phyloP scores from a whole-genome alignment of 352 stramenopile genomes.

The Pythium oligandrum region DNA sequence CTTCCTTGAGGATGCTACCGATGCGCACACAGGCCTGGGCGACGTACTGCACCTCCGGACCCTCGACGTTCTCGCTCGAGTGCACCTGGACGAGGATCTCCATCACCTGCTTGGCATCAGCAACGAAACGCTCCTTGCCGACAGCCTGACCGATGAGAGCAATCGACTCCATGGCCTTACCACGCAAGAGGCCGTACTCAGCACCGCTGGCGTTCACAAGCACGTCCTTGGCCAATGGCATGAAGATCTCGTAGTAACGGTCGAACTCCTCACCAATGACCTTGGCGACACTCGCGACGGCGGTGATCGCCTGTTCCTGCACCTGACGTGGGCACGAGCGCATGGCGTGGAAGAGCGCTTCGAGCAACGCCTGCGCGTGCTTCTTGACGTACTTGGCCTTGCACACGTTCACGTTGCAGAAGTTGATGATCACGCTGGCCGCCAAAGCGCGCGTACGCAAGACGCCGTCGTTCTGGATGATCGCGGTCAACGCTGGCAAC shows the following conservation, averaged over 20 bases:
- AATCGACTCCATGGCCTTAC: slow-evolving; percentile 88
- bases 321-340: slow-evolving; percentile 73
- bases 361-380: slow-evolving; percentile 63
- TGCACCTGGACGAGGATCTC: slow-evolving; percentile 80
- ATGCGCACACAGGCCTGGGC: slow-evolving; percentile 85
- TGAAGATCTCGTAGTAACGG: slow-evolving; percentile 85
- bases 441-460: slow-evolving; percentile 72
- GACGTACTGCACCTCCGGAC: slow-evolving; percentile 81
- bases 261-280: slow-evolving; percentile 77
- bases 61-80: slow-evolving; percentile 60
- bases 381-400: slow-evolving; percentile 69
- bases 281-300: slow-evolving; percentile 79
- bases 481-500: slow-evolving; percentile 56
- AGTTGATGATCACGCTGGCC: slow-evolving; percentile 80
- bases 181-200: slow-evolving; percentile 75
- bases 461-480: slow-evolving; percentile 63
- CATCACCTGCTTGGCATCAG: slow-evolving; percentile 83
- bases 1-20: slow-evolving; percentile 78
- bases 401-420: slow-evolving; percentile 83
- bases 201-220: slow-evolving; percentile 69
- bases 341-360: slow-evolving; percentile 78
- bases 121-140: slow-evolving; percentile 77
- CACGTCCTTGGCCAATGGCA: slow-evolving; percentile 82
- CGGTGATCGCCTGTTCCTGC: slow-evolving; percentile 85
- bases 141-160: slow-evolving; percentile 84